Evolutionary conservation across 108 stramenopile species (phyloP), one percentile per base, ranked within the genome.

Genomic region (Discostella pseudostelligera): DNA sequence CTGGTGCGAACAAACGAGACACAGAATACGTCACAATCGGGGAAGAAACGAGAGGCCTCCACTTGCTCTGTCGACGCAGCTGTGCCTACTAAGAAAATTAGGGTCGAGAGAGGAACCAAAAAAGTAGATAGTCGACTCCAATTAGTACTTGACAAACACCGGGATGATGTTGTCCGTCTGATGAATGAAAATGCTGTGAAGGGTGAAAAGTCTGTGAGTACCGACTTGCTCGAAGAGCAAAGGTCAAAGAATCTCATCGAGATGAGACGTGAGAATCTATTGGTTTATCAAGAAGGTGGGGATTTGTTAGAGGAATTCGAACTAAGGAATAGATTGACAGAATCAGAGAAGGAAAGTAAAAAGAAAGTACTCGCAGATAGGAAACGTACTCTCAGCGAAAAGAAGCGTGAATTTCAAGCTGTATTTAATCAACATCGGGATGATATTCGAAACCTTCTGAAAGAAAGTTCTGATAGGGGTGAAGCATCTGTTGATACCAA

Each of bases 171-270:
- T 22, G 20, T 60, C 16, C 21, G 51, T 26, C 58, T 69, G 14
- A 49, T 69, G 36, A 35, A 16, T 10, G 48, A 26, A 48, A 69
- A 58, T 60, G 68, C 68, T 17, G 29, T 22, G 20, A 59, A 36
- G 58, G 68, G 68, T 21, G 68, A 69, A 43, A 25, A 21, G n/a
- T 35, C 32, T 39, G 68, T 69, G 3, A 28, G 58, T 17, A 39
- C 32, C 36, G 37, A 19, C 19, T 45, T 22, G 9, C 59, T 60
- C 3, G 46, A 14, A 1, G 24, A 39, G 16, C 13, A 26, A 42
- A 32, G 58, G 40, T 37, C 35, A 17, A 48, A 40, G 22, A 69
- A 60, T 39, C 19, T 62, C 17, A 45, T 29, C 26, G 47, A 19
- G 11, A 46, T 62, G 62, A 43, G 45, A 35, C 28, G 8, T 37